Evolutionary conservation across 2,329 filamentous ascomycete species (phyloP), one percentile per base, ranked within the genome.

Genomic region (Capronia americana): DNA sequence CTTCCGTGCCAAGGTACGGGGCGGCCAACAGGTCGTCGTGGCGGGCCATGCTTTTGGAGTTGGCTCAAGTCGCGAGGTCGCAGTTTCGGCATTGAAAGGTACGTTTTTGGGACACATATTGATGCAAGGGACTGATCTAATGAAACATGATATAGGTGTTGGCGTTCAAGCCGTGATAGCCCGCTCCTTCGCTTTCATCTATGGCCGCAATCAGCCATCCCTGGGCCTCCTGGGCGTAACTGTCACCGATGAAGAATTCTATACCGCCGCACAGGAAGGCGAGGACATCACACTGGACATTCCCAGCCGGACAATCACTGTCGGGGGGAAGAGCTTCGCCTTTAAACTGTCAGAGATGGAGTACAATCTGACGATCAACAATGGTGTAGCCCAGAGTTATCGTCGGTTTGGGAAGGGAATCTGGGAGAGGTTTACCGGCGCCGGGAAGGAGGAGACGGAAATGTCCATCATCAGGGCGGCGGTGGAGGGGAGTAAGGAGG

Each of bases 281-380:
- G 61, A 61, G 0, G 73, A 74, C 2, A 79, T 83, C 17, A 73
- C 74, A 8, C 75, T 83, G 7, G 75, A 82, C 56, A 64, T 80
- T 3, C 63, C 61, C 12, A 51, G 44, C 11, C 62, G 65, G 12
- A 64, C 53, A 12, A 56, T 65, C 17, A 57, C 28, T 14, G 68
- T 70, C 7, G 65, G 34, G 3, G 64, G 64, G 23, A 17, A 60
- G 46, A 70, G 77, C 4, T 84, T 82, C 65, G 81, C 86, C 58
- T 86, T 86, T 78, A 85, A 85, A 73, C 76, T 84, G 51, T 84
- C 81, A 71, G 83, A 84, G 67, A 86, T 86, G 68, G 82, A 83
- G 38, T 78, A 86, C 28, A 83, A 86, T 72, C 84, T 83, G 81
- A 76, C 73, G 48, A 78, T 80, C 71, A 77, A 75, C 67, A 79